These are phyloP conservation scores for Leccinum disarticulatum DNA, from an alignment of 768 basidiomycete genomes.

Conservation along the genomic window DNA sequence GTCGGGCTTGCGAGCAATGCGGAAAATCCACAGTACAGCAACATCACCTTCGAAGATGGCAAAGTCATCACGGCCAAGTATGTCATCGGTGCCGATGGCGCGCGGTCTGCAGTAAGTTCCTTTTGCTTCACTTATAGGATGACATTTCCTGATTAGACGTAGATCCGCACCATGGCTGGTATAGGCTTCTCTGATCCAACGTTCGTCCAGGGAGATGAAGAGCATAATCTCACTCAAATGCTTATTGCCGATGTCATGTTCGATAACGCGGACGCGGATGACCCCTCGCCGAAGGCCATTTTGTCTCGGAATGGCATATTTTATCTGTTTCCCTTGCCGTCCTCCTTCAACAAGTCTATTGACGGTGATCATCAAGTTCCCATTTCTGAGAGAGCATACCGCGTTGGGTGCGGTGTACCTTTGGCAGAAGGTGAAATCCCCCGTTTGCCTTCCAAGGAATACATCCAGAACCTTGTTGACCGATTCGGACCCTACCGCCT, in stretches of 20 bases:
- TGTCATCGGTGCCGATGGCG: slow-evolving; percentile 53
- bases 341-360: slow-evolving; percentile 19
- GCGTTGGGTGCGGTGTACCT: too few species aligned
- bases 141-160: not conserved
- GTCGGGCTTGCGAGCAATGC: too few species aligned
- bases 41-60: slow-evolving; percentile 50
- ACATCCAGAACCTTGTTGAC: slow-evolving; percentile 44
- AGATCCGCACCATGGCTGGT: slow-evolving; percentile 44
- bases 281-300: slow-evolving; percentile 16
- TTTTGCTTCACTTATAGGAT: not conserved
- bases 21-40: slow-evolving; percentile 27
- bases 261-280: slow-evolving; percentile 1
- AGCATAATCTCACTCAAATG: slow-evolving; percentile 36
- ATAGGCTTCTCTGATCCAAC: slow-evolving; percentile 48
- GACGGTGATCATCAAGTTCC: slow-evolving; percentile 1
- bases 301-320: slow-evolving; percentile 33
- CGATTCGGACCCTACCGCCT: slow-evolving; percentile 37
- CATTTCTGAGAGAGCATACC: slow-evolving; percentile 30
- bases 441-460: slow-evolving; percentile 36
- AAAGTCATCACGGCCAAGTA: slow-evolving; percentile 43
- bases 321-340: slow-evolving; percentile 38
- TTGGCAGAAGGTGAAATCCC: slow-evolving; percentile 38
- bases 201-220: slow-evolving; percentile 21
- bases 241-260: slow-evolving; percentile 49
- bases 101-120: slow-evolving; percentile 42